Conservation (phyloP, 208 protist species). For the Acanthamoeba royreba region DNA sequence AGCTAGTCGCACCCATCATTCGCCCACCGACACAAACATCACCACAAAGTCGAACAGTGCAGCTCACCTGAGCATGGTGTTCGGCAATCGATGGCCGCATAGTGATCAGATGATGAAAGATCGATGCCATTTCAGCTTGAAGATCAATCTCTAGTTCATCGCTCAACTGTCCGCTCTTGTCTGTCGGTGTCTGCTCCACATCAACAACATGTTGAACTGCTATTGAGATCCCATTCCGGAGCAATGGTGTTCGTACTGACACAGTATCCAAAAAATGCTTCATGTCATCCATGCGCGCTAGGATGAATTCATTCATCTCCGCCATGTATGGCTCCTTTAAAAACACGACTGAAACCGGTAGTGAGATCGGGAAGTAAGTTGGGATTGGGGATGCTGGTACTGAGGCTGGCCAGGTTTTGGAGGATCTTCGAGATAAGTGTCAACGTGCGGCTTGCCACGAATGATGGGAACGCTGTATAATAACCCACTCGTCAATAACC, state of each 20-base stretch:
- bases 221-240: background rate
- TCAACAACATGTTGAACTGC: background rate
- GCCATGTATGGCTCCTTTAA: slow-evolving; percentile 6
- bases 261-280: background rate
- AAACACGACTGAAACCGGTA: background rate
- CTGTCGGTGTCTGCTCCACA: background rate
- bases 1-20: too few relatives aligned
- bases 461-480: background rate
- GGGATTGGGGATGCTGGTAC: background rate
- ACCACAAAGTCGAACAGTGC: too few relatives aligned
- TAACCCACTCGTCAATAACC: too few relatives aligned
- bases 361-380: background rate
- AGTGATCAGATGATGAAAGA: background rate
- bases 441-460: background rate
- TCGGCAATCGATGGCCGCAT: background rate
- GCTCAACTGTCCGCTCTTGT: background rate
- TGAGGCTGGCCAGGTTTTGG: background rate
- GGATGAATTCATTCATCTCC: background rate
- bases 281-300: background rate
- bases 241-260: background rate
- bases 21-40: too few relatives aligned
- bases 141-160: background rate
- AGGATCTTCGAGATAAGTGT: slow-evolving; percentile 19
- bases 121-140: background rate
- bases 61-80: background rate